Conservation (phyloP, 202 grass and related monocot genomes). For the Schoenoplectus triqueter region DNA sequence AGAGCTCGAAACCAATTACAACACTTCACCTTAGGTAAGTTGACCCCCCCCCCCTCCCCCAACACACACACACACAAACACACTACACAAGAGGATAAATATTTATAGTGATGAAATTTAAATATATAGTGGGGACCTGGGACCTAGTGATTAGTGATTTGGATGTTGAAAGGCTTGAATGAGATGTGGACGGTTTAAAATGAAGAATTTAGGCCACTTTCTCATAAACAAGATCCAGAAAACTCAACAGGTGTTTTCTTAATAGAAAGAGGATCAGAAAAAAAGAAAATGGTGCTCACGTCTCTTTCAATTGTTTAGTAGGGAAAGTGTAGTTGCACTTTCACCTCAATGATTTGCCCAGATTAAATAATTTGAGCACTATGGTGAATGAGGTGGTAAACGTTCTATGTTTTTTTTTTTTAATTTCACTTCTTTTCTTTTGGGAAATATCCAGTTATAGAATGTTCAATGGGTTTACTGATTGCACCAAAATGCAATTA, state of each 20-base stretch:
- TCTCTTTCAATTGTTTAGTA: constrained; percentile 37
- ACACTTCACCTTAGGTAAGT: neutral
- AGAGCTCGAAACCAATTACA: constrained; percentile 28
- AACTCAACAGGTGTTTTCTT: constrained; percentile 24
- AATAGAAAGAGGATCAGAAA: constrained; percentile 12
- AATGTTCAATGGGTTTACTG: constrained; percentile 13
- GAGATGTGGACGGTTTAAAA: constrained; percentile 27
- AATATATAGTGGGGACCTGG: neutral
- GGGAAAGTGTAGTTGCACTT: neutral
- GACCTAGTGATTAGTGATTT: neutral
- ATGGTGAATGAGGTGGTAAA: neutral
- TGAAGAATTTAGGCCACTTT: neutral
- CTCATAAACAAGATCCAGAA: constrained; percentile 11
- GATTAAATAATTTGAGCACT: constrained; percentile 22
- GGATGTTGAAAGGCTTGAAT: constrained; percentile 22
- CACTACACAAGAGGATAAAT: neutral
- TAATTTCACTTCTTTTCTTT: neutral
- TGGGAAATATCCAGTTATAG: neutral
- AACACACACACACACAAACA: too few species aligned
- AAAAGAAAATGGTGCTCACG: neutral
- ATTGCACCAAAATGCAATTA: neutral
- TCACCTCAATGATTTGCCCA: constrained; percentile 24
- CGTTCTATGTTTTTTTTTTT: neutral
- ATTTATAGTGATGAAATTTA: neutral
- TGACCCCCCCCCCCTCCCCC: neutral